Conservation (phyloP, 192 early-diverging fungal genomes). For the Irineochytrium annulatum region DNA sequence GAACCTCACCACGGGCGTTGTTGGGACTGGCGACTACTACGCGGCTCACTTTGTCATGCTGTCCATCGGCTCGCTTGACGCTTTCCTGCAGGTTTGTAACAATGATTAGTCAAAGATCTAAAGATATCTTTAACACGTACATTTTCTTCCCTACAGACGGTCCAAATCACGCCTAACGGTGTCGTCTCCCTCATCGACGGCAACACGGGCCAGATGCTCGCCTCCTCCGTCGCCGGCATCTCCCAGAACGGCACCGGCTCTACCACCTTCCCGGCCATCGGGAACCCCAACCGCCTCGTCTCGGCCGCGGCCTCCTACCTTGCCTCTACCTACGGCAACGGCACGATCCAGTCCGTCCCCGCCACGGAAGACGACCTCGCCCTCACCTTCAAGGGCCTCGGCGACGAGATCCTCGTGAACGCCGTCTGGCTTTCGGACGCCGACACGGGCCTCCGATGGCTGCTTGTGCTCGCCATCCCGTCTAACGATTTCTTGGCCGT, state of each 20-base stretch:
- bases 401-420: neutral
- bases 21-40: neutral
- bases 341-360: neutral
- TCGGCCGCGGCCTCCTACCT: neutral
- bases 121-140: too few species aligned
- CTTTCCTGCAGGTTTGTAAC: neutral
- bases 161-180: neutral
- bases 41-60: neutral
- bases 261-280: neutral
- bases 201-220: neutral
- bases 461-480: neutral
- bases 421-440: slow-evolving; percentile 2
- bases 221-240: neutral
- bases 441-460: neutral
- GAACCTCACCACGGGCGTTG: neutral
- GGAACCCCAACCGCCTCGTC: slow-evolving; percentile 3
- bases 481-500: neutral
- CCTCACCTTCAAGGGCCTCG: neutral
- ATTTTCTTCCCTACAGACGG: too few species aligned
- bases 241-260: neutral
- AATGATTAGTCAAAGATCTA: too few species aligned
- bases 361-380: neutral
- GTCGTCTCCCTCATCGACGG: neutral
- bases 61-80: neutral
- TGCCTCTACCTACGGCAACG: neutral